Evolutionary conservation across 176 grass and related monocot species (phyloP).

Genomic region (Triticum dicoccoides): DNA sequence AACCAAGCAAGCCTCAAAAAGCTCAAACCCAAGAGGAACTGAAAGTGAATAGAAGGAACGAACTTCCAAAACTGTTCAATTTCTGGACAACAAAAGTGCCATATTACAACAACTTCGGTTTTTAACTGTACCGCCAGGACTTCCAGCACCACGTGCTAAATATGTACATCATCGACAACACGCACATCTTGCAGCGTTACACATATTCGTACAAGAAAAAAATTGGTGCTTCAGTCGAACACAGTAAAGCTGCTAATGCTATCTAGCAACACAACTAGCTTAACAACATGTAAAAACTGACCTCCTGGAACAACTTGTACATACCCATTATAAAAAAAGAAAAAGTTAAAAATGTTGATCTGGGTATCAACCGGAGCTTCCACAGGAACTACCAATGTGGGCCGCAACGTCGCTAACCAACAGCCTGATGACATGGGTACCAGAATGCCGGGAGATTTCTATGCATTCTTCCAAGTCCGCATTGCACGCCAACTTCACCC

Average conservation of each 20-base stretch:
- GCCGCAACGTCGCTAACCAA: constrained; percentile 52
- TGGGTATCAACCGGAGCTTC: constrained; percentile 57
- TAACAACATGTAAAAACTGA: constrained; percentile 20
- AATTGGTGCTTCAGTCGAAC: constrained; percentile 21
- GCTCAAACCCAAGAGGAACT: background rate
- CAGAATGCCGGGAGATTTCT: constrained; percentile 63
- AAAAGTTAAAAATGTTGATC: background rate
- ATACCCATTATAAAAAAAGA: background rate
- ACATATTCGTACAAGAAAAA: constrained; percentile 33
- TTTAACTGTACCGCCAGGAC: constrained; percentile 24
- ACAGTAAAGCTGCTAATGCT: constrained; percentile 44
- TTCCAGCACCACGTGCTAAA: constrained; percentile 32
- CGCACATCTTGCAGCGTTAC: constrained; percentile 24
- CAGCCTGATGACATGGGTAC: constrained; percentile 72
- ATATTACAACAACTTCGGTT: constrained; percentile 22
- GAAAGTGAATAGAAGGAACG: background rate
- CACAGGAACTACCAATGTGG: constrained; percentile 79
- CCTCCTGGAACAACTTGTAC: constrained; percentile 16
- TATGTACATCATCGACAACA: constrained; percentile 51
- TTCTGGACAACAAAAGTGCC: background rate
- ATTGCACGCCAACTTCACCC: constrained; percentile 78
- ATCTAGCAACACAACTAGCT: constrained; percentile 41
- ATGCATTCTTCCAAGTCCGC: constrained; percentile 93
- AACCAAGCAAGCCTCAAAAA: background rate
- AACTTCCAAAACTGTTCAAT: constrained; percentile 13